These are phyloP conservation scores for Mucor saturninus DNA, from an alignment of 371 early-diverging fungal species.

Conservation along the genomic window DNA sequence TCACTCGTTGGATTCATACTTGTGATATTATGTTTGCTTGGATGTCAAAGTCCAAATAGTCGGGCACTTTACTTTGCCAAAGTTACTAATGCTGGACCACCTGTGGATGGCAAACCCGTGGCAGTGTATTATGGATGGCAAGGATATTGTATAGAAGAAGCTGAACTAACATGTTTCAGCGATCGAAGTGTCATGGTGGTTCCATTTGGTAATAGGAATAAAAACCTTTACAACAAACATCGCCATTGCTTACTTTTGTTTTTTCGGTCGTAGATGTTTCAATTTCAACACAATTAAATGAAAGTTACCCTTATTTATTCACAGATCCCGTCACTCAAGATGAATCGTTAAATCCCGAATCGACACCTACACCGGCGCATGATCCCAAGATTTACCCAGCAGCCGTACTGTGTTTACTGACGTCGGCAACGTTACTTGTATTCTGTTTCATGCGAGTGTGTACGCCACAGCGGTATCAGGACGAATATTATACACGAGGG, in stretches of 20 bases:
- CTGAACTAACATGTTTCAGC: slow-evolving; percentile 17
- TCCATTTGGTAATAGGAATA: slow-evolving; percentile 44
- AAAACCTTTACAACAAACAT: background rate
- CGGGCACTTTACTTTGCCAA: slow-evolving; percentile 42
- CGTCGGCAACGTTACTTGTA: slow-evolving; percentile 28
- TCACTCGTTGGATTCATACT: slow-evolving; percentile 41
- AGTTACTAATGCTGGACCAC: slow-evolving; percentile 28
- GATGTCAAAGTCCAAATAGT: slow-evolving; percentile 24
- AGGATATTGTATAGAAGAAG: slow-evolving; percentile 44
- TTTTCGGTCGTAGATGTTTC: slow-evolving; percentile 28
- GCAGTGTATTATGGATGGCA: slow-evolving; percentile 42
- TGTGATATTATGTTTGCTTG: slow-evolving; percentile 41
- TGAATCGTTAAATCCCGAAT: slow-evolving; percentile 34
- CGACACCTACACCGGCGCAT: slow-evolving; percentile 44
- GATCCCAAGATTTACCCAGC: slow-evolving; percentile 48
- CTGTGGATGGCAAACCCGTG: slow-evolving; percentile 10
- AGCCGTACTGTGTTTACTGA: slow-evolving; percentile 38
- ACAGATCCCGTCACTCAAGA: slow-evolving; percentile 34
- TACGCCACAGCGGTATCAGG: slow-evolving; percentile 30
- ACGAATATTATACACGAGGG: slow-evolving; percentile 45
- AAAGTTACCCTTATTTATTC: slow-evolving; percentile 40
- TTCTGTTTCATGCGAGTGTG: slow-evolving; percentile 25
- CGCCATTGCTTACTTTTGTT: background rate
- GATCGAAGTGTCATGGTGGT: slow-evolving; percentile 42
- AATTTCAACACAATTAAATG: slow-evolving; percentile 34